A percentile compares a stretch with the other conserved stretches of the same genome.
These are phyloP conservation scores for Kodamaea nitidulidarum DNA, from an alignment of 805 yeast genomes.

Conservation along the genomic window DNA sequence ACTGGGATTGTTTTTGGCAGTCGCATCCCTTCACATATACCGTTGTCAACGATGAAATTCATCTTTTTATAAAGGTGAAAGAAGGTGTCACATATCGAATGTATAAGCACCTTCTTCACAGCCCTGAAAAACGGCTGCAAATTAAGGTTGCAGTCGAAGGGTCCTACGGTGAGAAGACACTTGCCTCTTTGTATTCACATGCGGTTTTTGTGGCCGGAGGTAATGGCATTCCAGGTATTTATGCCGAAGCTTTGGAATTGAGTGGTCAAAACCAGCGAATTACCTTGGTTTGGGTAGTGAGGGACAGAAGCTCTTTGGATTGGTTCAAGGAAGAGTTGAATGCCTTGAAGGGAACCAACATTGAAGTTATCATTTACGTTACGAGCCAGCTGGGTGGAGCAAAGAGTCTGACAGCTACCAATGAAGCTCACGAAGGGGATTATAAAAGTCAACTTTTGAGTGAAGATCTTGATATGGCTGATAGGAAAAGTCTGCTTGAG, in stretches of 20 bases:
- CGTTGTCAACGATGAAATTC: slow-evolving; percentile 16
- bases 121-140: slow-evolving; percentile 25
- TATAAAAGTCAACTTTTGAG: too few relatives aligned
- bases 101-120: slow-evolving; percentile 25
- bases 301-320: slow-evolving; percentile 46
- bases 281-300: slow-evolving; percentile 61
- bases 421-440: too few relatives aligned
- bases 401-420: too few relatives aligned
- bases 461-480: too few relatives aligned
- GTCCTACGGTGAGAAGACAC: slow-evolving; percentile 51
- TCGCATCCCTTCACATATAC: slow-evolving; percentile 29
- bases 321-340: slow-evolving; percentile 48
- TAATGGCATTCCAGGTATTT: slow-evolving; percentile 58
- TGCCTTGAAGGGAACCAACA: slow-evolving; percentile 22
- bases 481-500: too few relatives aligned
- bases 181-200: slow-evolving; percentile 44
- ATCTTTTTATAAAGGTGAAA: slow-evolving; percentile 23
- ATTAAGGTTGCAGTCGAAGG: slow-evolving; percentile 54
- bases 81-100: slow-evolving; percentile 29
- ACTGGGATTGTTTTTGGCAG: slow-evolving; percentile 27
- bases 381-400: too few relatives aligned
- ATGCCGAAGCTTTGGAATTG: slow-evolving; percentile 35
- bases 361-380: slow-evolving; percentile 27
- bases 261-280: slow-evolving; percentile 13
- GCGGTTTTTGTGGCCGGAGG: slow-evolving; percentile 60